Conservation (phyloP, 345 rosid species). For the Hirschfeldia incana region DNA sequence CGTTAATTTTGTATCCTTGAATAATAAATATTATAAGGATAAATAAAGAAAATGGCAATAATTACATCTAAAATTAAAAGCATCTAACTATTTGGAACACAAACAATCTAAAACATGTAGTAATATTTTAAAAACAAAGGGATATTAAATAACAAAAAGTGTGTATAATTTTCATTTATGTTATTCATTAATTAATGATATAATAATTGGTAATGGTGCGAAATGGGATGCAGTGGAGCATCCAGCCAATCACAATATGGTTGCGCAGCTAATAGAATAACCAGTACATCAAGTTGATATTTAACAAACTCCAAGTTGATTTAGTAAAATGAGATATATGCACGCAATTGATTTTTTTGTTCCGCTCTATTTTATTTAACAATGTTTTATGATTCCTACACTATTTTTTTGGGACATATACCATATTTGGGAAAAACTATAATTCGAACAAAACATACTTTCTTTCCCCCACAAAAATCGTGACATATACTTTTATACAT, state of each 20-base stretch:
- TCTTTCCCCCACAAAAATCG: not conserved
- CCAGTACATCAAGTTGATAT: slow-evolving; percentile 33
- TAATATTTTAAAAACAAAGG: too few relatives aligned
- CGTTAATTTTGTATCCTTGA: too few relatives aligned
- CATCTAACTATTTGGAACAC: too few relatives aligned
- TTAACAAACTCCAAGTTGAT: slow-evolving; percentile 19
- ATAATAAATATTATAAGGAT: too few relatives aligned
- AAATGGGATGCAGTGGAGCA: slow-evolving; percentile 25
- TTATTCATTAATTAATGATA: not conserved
- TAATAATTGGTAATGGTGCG: slow-evolving; percentile 9
- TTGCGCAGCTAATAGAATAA: slow-evolving; percentile 24
- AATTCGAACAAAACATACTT: slow-evolving; percentile 12
- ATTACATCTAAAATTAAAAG: too few relatives aligned
- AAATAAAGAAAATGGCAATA: too few relatives aligned
- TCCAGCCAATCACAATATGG: slow-evolving; percentile 21
- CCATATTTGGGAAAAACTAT: slow-evolving; percentile 35
- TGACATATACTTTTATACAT: too few relatives aligned
- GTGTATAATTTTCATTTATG: too few relatives aligned
- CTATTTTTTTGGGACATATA: slow-evolving; percentile 16
- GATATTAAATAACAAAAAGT: too few relatives aligned
- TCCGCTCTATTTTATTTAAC: not conserved
- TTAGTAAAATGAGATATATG: slow-evolving; percentile 9
- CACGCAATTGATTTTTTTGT: not conserved
- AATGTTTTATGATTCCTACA: slow-evolving; percentile 13
- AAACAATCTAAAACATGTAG: too few relatives aligned